Base-by-base conservation (phyloP, 805 yeast species). In the Teunomyces lycoperdinae region DNA sequence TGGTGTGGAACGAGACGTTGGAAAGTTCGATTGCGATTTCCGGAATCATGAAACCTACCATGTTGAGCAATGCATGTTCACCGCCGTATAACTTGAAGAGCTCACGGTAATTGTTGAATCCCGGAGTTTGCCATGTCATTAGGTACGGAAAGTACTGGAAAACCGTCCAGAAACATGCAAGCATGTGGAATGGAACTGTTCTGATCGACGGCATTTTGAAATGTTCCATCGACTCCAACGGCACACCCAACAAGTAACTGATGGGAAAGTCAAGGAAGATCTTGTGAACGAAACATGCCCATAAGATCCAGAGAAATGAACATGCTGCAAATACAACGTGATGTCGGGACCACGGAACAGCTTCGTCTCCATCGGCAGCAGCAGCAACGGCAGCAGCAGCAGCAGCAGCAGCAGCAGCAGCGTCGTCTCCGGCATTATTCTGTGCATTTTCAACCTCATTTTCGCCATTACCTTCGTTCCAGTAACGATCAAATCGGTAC, bases 191-290 rank as follows among this genome's bases (percentile, higher is more conserved):
- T 2, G 44, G 42, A 30, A 48, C 28, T 9, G 30, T 20, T n/a
- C 41, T 24, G 13, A 38, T 45, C 14, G 46, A 10, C 5, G 44
- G 31, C 44, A 30, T 16, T 8, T 35, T 33, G 24, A 42, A 16
- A 6, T n/a, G 9, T 6, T 38, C 30, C n/a, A 13, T 26, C 3
- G 41, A 28, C 2, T 20, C 5, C 30, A 38, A 11, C 5, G 27
- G 41, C 4, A 9, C n/a, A 4, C 48, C 38, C 28, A 26, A 42
- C 14, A 16, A 50, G 41, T 24, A 52, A 40, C 40, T 48, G 47
- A 51, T 36, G 5, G 67, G 66, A 6, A 57, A 40, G 36, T 62
- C 64, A 27, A 64, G 50, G 30, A 55, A 59, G 20, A 56, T 42
- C 10, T 47, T 51, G 43, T 63, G 68, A 5, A 60, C 55, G 20